Base-by-base conservation (phyloP, 106 monocot species). In the Cymbidium sinense region DNA sequence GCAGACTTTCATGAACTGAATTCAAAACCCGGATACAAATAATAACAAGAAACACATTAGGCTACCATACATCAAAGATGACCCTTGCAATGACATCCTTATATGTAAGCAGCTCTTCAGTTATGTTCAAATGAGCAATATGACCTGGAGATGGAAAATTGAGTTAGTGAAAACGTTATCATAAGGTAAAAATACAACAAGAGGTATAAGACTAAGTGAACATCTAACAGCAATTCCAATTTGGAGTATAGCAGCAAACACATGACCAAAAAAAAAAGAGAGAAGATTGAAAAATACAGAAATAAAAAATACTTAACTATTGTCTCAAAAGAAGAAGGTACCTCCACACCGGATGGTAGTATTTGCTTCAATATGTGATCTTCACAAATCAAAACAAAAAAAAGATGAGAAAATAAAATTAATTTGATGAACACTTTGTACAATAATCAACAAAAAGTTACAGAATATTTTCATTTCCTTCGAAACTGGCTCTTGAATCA, bases 291-390 rank as follows among this genome's bases (percentile, higher is more conserved):
- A 64, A 71, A 75, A 41, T 74, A 44, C 25, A 37, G 18, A 71
- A 37, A 36, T 37, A 71, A 19, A 27, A 30, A 85, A 55, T 81
- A 86, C 94, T 92, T 94, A 99, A 88, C 99, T 87, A 93, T 86
- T 84, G 99, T 99, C 79, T 99, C 99, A 85, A 99, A 99, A 71
- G 99, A 99, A 79, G 99, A 92, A 73, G 99, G 99, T 13, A 91
- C 90, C 80, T 99, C 99, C 51, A 86, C 76, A 73, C 89, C 95
- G 70, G 79, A 65, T 27, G 95, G 99, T 54, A 99, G 80, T 71
- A 99, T 82, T 84, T 95, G 90, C 92, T 87, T 99, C 78, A 99
- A 81, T 79, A 99, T 91, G 75, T 99, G 85, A 37, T 99, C 99
- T 99, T 73, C 17, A 80, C 73, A 65, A 58, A 79, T 82, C 2